Conservation (phyloP, 164 flowering plant genomes). For the Aristolochia californica region DNA sequence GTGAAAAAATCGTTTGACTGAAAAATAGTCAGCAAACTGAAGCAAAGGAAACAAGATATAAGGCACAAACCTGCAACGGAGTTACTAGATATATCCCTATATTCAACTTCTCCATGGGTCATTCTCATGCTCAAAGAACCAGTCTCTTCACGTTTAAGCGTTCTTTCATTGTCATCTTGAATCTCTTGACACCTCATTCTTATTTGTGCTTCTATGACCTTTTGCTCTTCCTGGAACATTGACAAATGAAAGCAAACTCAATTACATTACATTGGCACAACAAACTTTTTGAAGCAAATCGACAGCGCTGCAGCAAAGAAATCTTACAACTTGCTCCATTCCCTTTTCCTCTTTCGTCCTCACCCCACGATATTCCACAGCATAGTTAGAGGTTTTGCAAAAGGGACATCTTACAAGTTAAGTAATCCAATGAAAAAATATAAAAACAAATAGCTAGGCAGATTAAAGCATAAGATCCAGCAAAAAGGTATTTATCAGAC, state of each 20-base stretch:
- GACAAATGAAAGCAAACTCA: not conserved
- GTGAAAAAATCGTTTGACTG: not conserved
- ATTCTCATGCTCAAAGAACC: conserved; percentile 37
- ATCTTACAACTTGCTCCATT: conserved; percentile 80
- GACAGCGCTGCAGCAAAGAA: not conserved
- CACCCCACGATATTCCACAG: conserved; percentile 88
- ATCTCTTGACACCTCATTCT: conserved; percentile 81
- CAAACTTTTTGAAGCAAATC: too few relatives aligned
- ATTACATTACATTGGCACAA: too few relatives aligned
- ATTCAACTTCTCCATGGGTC: conserved; percentile 29
- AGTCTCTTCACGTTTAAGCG: conserved; percentile 43
- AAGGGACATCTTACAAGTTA: conserved; percentile 79
- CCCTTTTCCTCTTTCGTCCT: conserved; percentile 90
- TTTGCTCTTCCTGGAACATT: conserved; percentile 76
- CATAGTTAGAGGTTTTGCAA: conserved; percentile 89
- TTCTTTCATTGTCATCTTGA: conserved; percentile 74
- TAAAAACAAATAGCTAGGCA: not conserved
- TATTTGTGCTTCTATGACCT: conserved; percentile 95
- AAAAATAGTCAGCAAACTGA: not conserved
- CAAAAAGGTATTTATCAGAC: not conserved
- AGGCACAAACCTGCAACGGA: conserved; percentile 33
- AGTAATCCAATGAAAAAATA: conserved; percentile 17
- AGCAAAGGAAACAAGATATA: not conserved
- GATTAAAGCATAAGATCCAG: not conserved
- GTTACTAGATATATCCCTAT: conserved; percentile 22